Evolutionary conservation across 768 basidiomycete genomes (phyloP).

Genomic region (Neoboletus magnificus): DNA sequence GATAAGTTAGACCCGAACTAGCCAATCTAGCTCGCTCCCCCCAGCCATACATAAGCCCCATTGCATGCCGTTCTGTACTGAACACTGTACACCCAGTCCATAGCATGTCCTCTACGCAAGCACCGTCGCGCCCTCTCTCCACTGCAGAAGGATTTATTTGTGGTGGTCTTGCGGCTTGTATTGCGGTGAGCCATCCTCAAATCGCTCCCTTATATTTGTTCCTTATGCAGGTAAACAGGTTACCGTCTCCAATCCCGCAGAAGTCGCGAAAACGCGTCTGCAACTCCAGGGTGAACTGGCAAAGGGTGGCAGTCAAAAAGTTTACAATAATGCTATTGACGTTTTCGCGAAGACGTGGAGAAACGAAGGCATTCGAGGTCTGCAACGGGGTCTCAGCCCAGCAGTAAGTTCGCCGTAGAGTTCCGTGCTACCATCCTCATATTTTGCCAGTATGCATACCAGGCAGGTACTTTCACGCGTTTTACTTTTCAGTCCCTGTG

Average conservation of each 20-base stretch:
- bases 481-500: neutral
- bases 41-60: neutral
- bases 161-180: constrained; percentile 88
- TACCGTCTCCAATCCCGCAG: constrained; percentile 75
- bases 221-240: constrained; percentile 45
- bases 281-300: constrained; percentile 96
- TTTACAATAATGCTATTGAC: constrained; percentile 89
- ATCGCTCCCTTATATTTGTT: neutral
- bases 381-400: constrained; percentile 88
- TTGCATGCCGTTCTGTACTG: neutral
- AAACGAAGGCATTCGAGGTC: constrained; percentile 86
- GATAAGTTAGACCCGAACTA: neutral
- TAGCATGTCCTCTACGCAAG: constrained; percentile 19
- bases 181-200: constrained; percentile 55
- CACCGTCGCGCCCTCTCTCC: constrained; percentile 41
- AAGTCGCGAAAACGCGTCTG: constrained; percentile 84
- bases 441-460: constrained; percentile 74
- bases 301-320: constrained; percentile 62
- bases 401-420: constrained; percentile 55
- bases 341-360: constrained; percentile 83
- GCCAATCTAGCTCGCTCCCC: constrained; percentile 1
- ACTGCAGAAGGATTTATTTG: constrained; percentile 81
- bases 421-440: constrained; percentile 7
- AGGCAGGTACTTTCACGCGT: constrained; percentile 48
- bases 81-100: neutral